These are phyloP conservation scores for Populus simonii DNA, from an alignment of 345 rosid genomes.

Conservation along the genomic window DNA sequence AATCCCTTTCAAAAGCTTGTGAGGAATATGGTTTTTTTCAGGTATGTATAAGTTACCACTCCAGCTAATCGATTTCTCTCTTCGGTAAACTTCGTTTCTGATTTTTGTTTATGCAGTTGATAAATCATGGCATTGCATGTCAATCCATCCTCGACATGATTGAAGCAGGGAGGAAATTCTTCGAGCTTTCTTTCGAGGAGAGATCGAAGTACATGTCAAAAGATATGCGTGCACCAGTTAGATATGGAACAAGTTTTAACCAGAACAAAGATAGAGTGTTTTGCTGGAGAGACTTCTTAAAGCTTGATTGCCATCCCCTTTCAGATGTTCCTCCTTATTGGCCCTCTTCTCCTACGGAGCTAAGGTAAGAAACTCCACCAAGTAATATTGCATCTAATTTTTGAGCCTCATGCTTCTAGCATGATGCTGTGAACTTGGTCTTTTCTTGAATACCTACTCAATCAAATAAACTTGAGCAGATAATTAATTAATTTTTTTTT, in stretches of 20 bases:
- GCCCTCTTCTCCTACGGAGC: slow-evolving; percentile 36
- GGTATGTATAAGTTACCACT: slow-evolving; percentile 8
- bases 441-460: background rate
- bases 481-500: background rate
- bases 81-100: background rate
- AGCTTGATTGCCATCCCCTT: slow-evolving; percentile 38
- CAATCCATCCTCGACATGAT: slow-evolving; percentile 17
- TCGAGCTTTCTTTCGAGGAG: slow-evolving; percentile 38
- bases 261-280: slow-evolving; percentile 35
- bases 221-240: slow-evolving; percentile 28
- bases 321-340: slow-evolving; percentile 29
- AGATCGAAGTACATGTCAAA: slow-evolving; percentile 41
- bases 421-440: background rate
- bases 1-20: slow-evolving; percentile 33
- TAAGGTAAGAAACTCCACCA: slow-evolving; percentile 14
- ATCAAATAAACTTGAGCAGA: background rate
- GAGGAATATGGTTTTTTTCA: slow-evolving; percentile 42
- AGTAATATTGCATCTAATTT: background rate
- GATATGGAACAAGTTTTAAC: slow-evolving; percentile 44
- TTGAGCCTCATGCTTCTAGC: background rate
- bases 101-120: slow-evolving; percentile 24
- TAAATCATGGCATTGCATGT: slow-evolving; percentile 31
- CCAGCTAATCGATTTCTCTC: background rate
- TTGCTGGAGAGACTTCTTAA: slow-evolving; percentile 47
- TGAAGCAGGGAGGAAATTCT: slow-evolving; percentile 24